Base-by-base conservation (phyloP, 805 yeast species). In the Middelhovenomyces tepae region DNA sequence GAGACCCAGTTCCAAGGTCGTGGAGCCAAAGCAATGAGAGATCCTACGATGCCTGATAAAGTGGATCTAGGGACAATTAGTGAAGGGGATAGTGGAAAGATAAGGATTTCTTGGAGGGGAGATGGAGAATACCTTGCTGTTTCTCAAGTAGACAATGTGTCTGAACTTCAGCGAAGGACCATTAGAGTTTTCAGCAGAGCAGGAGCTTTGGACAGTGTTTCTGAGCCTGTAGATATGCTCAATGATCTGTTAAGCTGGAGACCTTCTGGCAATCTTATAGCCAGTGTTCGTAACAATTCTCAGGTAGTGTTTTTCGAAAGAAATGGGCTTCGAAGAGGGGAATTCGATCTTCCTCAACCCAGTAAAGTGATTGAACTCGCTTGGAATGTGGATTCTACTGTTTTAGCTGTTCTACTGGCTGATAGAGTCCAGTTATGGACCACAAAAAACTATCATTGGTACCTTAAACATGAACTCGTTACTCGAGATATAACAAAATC, bases 1-100 rank as follows among this genome's bases (percentile, higher is more conserved):
- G 97, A 89, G 55, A 91, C 99, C 0, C 99, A 91, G 59, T 91
- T 91, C 57, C 76, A 80, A 57, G 99, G 99, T 32, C 78, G 72
- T 50, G 98, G 98, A 42, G 91, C 82, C 19, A 78, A 78, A 48
- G 67, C 70, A 5, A 42, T 64, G 23, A 65, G 76, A 48, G 98
- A 91, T 56, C 98, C 97, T 18, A 91, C 98, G 0, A 78, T 89
- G 57, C 78, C 78, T 0, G 71, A 73, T 22, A 71, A 68, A 42
- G 70, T 75, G 3, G 94, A 89, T 48, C 57, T 64, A 22, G 97
- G 97, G 27, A 61, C 61, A 0, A 45, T 73, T 5, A 69, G 85
- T 2, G 52, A 52, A 0, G 63, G 64, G 46, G 31, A 27, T 11
- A 33, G 29, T 4, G 52, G 53, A 10, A 37, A 53, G 3, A 62